A percentile compares a stretch with the other conserved stretches of the same genome.
These are phyloP conservation scores for Oryza australiensis DNA, from an alignment of 176 grass and related monocot species.

Conservation along the genomic window DNA sequence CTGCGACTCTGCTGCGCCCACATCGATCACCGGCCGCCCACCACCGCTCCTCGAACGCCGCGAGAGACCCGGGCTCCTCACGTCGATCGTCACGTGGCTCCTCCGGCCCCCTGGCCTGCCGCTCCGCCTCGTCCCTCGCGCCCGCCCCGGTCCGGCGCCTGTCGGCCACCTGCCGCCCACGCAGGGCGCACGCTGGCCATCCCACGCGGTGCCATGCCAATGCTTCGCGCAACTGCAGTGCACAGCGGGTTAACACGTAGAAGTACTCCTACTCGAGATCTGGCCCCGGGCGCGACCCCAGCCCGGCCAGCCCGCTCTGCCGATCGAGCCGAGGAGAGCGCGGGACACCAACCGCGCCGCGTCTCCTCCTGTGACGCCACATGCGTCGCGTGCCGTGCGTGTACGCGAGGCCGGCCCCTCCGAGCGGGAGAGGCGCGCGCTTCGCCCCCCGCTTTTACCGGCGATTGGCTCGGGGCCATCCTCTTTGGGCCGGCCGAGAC, in stretches of 20 bases:
- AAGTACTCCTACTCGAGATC: no score
- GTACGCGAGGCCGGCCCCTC: no score
- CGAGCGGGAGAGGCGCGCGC: background rate
- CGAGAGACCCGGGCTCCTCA: background rate
- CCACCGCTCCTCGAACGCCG: background rate
- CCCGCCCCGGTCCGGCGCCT: constrained; percentile 8
- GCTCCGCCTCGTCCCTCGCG: constrained; percentile 27
- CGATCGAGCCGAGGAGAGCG: background rate
- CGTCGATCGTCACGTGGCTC: constrained; percentile 26
- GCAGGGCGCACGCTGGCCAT: constrained; percentile 35
- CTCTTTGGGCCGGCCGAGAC: background rate
- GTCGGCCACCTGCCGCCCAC: constrained; percentile 60
- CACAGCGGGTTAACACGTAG: constrained; percentile 28
- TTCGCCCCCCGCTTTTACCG: background rate
- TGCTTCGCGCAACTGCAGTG: background rate
- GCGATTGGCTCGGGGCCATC: background rate
- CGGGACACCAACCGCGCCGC: background rate
- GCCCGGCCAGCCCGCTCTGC: background rate
- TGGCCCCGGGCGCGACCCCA: background rate
- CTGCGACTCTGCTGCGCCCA: background rate
- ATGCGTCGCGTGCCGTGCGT: background rate
- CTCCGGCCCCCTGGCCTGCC: background rate
- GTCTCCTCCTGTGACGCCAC: constrained; percentile 1
- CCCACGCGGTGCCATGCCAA: constrained; percentile 28
- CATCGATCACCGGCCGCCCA: background rate